Evolutionary conservation across 805 yeast genomes (phyloP).

Genomic region (Schwanniomyces polymorphus): DNA sequence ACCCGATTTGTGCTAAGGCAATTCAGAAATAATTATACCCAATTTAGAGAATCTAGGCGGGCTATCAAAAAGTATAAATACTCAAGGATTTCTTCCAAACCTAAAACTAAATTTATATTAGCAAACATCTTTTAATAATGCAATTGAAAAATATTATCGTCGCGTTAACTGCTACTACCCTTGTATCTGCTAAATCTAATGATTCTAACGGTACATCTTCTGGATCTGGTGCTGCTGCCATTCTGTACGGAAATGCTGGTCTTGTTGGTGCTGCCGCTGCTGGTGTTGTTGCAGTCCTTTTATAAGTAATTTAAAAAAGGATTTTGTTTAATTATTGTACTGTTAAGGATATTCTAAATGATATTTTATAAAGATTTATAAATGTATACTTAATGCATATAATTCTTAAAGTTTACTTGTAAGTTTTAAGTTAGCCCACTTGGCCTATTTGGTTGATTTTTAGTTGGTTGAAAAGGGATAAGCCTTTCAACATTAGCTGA

Average conservation of each 20-base stretch:
- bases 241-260: slow-evolving; percentile 50
- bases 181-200: slow-evolving; percentile 66
- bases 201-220: slow-evolving; percentile 38
- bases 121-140: slow-evolving; percentile 41
- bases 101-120: neutral
- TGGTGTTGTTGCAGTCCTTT: slow-evolving; percentile 68
- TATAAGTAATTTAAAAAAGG: slow-evolving; percentile 16
- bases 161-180: slow-evolving; percentile 69
- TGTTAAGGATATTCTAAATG: neutral
- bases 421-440: too few species aligned
- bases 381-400: neutral
- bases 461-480: too few species aligned
- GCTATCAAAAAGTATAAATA: slow-evolving; percentile 4
- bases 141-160: slow-evolving; percentile 70
- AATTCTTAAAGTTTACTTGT: too few species aligned
- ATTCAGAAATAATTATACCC: neutral
- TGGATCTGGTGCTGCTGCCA: slow-evolving; percentile 48
- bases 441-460: too few species aligned
- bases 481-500: too few species aligned
- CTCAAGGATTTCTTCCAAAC: neutral
- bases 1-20: neutral
- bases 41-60: neutral
- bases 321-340: neutral
- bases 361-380: neutral
- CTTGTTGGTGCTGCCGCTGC: slow-evolving; percentile 82